These are phyloP conservation scores for Blastocystis sp. DNA, from an alignment of 352 stramenopile species.

Conservation along the genomic window DNA sequence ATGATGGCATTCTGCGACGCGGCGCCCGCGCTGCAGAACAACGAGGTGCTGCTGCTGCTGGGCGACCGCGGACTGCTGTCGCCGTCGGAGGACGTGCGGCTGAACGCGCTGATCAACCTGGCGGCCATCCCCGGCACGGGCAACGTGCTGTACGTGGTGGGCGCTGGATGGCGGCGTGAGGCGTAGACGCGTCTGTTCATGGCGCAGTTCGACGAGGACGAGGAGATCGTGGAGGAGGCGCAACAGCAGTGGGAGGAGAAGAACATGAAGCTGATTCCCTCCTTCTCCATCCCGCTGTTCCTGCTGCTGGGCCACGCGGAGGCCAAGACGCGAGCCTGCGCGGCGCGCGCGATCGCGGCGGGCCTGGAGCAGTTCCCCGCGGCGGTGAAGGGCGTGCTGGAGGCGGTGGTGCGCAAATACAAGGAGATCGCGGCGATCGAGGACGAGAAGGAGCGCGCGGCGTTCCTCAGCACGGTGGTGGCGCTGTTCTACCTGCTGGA, in stretches of 20 bases:
- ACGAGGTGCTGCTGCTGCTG: constrained; percentile 62
- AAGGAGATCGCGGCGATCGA: constrained; percentile 75
- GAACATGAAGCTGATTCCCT: not conserved
- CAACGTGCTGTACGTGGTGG: constrained; percentile 59
- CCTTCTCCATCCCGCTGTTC: constrained; percentile 65
- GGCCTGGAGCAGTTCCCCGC: constrained; percentile 80
- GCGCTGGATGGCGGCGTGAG: not conserved
- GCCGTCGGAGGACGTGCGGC: constrained; percentile 68
- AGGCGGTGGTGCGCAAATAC: constrained; percentile 77
- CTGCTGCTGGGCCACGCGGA: constrained; percentile 78
- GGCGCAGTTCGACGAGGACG: constrained; percentile 68
- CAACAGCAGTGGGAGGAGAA: constrained; percentile 63
- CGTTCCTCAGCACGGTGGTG: constrained; percentile 9
- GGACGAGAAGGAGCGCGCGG: constrained; percentile 74
- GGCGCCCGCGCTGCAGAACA: constrained; percentile 29
- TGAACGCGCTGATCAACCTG: constrained; percentile 65
- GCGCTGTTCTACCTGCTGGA: constrained; percentile 49
- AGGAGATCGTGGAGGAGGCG: constrained; percentile 54
- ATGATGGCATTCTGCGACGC: constrained; percentile 68
- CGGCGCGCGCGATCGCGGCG: constrained; percentile 78
- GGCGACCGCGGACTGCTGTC: constrained; percentile 69
- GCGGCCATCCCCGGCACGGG: not conserved
- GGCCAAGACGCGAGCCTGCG: constrained; percentile 78
- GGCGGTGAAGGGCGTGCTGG: constrained; percentile 72
- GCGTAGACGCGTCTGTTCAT: constrained; percentile 69